Base-by-base conservation (phyloP, 805 yeast genomes). In the Lipomyces anomalus region DNA sequence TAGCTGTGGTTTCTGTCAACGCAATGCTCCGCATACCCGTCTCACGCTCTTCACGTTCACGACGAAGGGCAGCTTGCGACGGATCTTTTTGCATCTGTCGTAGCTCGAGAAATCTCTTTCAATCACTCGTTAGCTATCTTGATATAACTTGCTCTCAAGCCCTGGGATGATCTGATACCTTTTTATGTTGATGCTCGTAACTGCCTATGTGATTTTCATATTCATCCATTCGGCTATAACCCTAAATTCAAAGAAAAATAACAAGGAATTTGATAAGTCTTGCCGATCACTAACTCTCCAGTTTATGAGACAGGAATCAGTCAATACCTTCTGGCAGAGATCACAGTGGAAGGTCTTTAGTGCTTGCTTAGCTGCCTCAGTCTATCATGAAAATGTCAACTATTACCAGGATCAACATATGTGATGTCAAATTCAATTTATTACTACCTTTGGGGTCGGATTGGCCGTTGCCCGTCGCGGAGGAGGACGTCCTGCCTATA, bases 281-380 rank as follows among this genome's bases (percentile, higher is more conserved):
- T 18, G 33, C 42, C 36, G 21, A 16, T 7, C 36, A 35, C 20
- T 16, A 35, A 7, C 1, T 17, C 7, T 4, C 11, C 24, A 20
- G 11, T 39, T 24, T 23, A 6, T n/a, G 37, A 4, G 21, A 18
- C 16, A 20, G 13, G 26, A 23, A 17, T 4, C 18, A 20, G 24
- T 22, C 22, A 16, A 3, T 28, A 50, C 56, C 38, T 52, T 52
- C 34, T 47, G 53, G 26, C 57, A 52, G 20, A 47, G 40, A n/a
- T 50, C 53, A 32, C 57, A 52, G 32, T 43, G 37, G 35, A 52
- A 52, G 6, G 47, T 38, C 22, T 38, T 34, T 16, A 52, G 32
- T n/a, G 57, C 57, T 20, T 47, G 53, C 28, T 40, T 43, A 16
- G 57, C 57, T 17, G 57, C 52, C 26, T 48, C 56, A 13, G 57